Percentiles rank a stretch among this genome's conserved stretches.
Evolutionary conservation across 306 rosid species (phyloP).

Genomic region (Leucaena leucocephala): DNA sequence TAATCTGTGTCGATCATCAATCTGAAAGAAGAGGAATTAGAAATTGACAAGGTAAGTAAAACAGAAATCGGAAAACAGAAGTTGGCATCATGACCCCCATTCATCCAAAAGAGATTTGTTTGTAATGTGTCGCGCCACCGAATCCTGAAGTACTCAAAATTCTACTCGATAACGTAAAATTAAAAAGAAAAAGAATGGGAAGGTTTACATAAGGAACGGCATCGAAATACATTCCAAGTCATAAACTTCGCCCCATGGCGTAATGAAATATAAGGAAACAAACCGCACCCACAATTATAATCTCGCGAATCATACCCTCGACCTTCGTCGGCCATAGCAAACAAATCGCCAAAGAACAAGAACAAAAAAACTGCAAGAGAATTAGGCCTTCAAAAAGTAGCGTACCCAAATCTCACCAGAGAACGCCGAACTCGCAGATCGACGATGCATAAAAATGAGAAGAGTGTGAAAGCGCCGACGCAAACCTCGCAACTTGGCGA

Average conservation of each 20-base stretch:
- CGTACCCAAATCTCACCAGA: not conserved
- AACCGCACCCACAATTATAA: not conserved
- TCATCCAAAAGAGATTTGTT: not conserved
- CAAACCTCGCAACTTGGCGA: not conserved
- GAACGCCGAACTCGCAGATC: constrained; percentile 4
- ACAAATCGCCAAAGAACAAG: not conserved
- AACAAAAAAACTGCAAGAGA: not conserved
- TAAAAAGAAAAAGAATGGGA: not conserved
- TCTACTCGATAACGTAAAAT: not conserved
- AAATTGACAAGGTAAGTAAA: not conserved
- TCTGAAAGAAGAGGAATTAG: not conserved
- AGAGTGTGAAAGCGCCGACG: not conserved
- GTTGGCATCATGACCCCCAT: not conserved
- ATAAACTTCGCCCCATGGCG: not conserved
- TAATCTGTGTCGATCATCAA: not conserved
- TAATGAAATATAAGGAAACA: not conserved
- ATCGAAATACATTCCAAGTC: not conserved
- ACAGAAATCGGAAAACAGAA: not conserved
- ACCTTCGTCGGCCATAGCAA: not conserved
- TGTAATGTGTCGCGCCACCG: no score
- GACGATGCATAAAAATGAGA: not conserved
- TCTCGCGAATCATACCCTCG: not conserved
- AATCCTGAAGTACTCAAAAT: not conserved
- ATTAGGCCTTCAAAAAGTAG: not conserved
- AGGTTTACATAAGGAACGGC: not conserved